Percentiles rank a stretch among this genome's conserved stretches.
phyloP scores from a whole-genome alignment of 1,284 basidiomycete species.

The Rhodotorula sp. region DNA sequence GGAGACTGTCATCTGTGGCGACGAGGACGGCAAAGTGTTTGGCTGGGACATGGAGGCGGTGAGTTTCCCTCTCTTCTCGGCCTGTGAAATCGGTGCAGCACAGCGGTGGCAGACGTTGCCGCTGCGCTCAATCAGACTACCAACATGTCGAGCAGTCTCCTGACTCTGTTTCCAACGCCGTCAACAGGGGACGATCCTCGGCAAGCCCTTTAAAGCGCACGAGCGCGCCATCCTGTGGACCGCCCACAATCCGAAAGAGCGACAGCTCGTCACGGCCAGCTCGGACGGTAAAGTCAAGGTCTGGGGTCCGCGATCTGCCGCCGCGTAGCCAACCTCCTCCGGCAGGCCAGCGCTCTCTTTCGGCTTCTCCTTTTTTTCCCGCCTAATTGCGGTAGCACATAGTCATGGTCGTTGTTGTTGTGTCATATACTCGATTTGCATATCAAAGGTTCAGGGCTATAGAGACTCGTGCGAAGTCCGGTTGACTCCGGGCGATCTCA shows the following conservation, averaged over 20 bases:
- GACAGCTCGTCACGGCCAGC: constrained; percentile 21
- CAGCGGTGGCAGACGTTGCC: neutral
- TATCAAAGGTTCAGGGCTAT: too few relatives aligned
- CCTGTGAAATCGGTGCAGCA: too few relatives aligned
- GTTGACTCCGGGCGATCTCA: too few relatives aligned
- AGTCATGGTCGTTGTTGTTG: too few relatives aligned
- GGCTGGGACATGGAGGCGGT: constrained; percentile 86
- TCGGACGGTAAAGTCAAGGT: constrained; percentile 72
- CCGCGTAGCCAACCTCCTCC: too few relatives aligned
- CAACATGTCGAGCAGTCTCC: neutral
- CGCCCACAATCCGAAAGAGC: constrained; percentile 68
- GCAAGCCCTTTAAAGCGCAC: constrained; percentile 72
- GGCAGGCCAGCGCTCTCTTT: too few relatives aligned
- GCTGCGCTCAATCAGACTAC: neutral
- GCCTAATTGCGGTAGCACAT: too few relatives aligned
- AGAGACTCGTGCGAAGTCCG: too few relatives aligned
- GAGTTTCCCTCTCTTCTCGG: constrained; percentile 46
- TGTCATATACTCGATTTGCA: too few relatives aligned
- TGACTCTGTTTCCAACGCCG: neutral
- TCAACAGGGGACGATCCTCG: constrained; percentile 62
- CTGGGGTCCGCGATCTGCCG: constrained; percentile 54
- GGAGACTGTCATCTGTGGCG: constrained; percentile 76
- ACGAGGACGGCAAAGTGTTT: constrained; percentile 83
- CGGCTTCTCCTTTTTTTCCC: too few relatives aligned
- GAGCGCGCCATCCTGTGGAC: constrained; percentile 85